Evolutionary conservation across 192 early-diverging fungal genomes (phyloP), one percentile per base, ranked within the genome.

Genomic region (Coemansia sp.): DNA sequence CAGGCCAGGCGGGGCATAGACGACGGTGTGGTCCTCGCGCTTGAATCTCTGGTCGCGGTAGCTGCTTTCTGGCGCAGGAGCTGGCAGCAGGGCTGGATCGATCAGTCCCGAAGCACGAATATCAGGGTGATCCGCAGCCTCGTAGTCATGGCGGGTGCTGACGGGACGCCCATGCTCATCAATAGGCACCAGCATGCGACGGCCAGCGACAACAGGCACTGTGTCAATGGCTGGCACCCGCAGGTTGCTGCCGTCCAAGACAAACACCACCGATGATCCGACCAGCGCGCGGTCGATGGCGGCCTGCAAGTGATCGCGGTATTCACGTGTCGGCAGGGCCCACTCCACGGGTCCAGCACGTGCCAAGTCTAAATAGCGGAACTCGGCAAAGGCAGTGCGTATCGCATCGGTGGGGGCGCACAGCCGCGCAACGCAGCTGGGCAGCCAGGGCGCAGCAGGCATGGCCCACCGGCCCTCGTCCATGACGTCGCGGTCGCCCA

Each of bases 171-270:
- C 88, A 27, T 79, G 55, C 8, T 76, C 83, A 33, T 91, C 89
- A 12, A 93, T 85, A 13, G 91, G 95, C 10, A 98, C 87, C 46
- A 98, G 77, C 88, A 98, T 95, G 39, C 85, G 76, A 5, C 91
- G 85, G 13, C 90, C 89, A 20, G 90, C 92, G 50, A 94, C 87
- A 4, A 97, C 88, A 27, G 93, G 89, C 18, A 97, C 88, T 6
- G 89, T 89, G 71, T 99, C 96, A 31, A 88, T 78, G 29, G 92
- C 91, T 3, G 97, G 97, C 5, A 91, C 96, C 20, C 97, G 89
- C 67, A 94, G 74, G 70, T 91, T 88, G 18, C 87, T 82, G 6
- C 85, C 94, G 73, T 89, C 84, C 7, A 84, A 86, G 34, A 76
- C 80, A 73, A 92, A 92, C n/a, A 64, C 74, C 11, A 89, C 86